Base-by-base conservation (phyloP, 192 early-diverging fungal genomes). In the Rhizophagus sp. region DNA sequence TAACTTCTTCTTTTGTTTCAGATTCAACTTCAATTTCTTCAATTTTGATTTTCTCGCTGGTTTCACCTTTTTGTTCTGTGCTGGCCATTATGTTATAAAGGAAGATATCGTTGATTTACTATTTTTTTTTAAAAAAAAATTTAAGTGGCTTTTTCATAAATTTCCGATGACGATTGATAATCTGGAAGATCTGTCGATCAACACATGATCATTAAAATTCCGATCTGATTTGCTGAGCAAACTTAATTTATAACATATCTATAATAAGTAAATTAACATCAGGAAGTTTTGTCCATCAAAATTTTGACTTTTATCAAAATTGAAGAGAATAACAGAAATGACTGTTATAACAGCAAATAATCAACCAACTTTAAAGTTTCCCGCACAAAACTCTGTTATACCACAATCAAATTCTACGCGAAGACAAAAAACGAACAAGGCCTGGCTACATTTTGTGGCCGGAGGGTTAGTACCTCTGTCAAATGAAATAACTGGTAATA, bases 361-460 rank as follows among this genome's bases (percentile, higher is more conserved):
- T 9, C 41, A 44, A 52, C 4, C 13, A 52, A 15, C 15, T 52
- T 3, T 52, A 22, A 57, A 57, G 4, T 57, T 57, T 57, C 6
- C 52, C 19, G 5, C 52, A 57, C 52, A 57, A 57, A 57, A 19
- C 22, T 22, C 52, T 57, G 52, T 57, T 5, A 17, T 22, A 57
- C 17, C 15, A 57, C 17, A 22, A 19, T 57, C 52, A 57, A 22
- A 15, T 57, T 22, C 52, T 22, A 22, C 52, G 19, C 15, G 17
- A 57, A 57, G 52, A 22, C 52, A 57, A 57, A 19, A 57, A 57
- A 7, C 12, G 1, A 66, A 41, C 3, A 78, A 78, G 41, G 65
- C 85, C 15, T 86, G 85, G 85, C 81, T 85, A 50, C 91, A 94
- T 75, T 90, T 94, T 75, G 44, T 89, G 17, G 92, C 92, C 81